Conservation (phyloP, 805 yeast species). For the Metschnikowia orientalis region DNA sequence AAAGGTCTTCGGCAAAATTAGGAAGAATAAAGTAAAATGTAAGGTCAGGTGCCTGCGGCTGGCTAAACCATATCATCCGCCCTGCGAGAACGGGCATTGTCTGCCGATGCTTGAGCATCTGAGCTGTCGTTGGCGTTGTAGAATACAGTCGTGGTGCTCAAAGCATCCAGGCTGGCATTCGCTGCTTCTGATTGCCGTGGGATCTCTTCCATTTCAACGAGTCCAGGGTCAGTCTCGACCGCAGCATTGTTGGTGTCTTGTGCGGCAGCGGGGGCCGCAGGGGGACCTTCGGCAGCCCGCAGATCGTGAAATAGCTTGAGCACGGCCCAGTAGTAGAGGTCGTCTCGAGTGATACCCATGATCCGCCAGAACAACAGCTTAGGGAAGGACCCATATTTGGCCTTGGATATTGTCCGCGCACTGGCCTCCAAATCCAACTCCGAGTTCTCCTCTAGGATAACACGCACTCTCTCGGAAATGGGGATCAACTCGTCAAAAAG, state of each 20-base stretch:
- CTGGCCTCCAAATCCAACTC: constrained; percentile 41
- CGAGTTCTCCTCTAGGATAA: constrained; percentile 27
- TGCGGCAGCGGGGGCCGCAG: no score
- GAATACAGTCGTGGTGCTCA: no score
- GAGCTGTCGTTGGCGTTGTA: no score
- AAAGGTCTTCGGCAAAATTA: no score
- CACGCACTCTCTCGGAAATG: constrained; percentile 38
- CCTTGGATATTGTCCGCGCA: constrained; percentile 39
- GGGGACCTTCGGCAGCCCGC: constrained; percentile 10
- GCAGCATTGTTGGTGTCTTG: constrained; percentile 6
- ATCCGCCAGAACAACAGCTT: constrained; percentile 46
- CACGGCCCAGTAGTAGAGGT: constrained; percentile 52
- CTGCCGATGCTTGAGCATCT: no score
- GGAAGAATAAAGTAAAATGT: no score
- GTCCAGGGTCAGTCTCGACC: constrained; percentile 8
- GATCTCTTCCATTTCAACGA: no score
- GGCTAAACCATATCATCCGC: no score
- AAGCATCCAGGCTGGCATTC: no score
- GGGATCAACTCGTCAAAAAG: constrained; percentile 40
- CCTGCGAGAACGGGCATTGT: no score
- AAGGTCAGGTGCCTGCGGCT: no score
- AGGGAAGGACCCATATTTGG: constrained; percentile 28
- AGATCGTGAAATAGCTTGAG: constrained; percentile 14
- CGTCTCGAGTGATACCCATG: constrained; percentile 50
- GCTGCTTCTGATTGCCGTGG: no score